Evolutionary conservation across 2,329 filamentous ascomycete genomes (phyloP), one percentile per base, ranked within the genome.

Genomic region (Pseudogymnoascus sp.): DNA sequence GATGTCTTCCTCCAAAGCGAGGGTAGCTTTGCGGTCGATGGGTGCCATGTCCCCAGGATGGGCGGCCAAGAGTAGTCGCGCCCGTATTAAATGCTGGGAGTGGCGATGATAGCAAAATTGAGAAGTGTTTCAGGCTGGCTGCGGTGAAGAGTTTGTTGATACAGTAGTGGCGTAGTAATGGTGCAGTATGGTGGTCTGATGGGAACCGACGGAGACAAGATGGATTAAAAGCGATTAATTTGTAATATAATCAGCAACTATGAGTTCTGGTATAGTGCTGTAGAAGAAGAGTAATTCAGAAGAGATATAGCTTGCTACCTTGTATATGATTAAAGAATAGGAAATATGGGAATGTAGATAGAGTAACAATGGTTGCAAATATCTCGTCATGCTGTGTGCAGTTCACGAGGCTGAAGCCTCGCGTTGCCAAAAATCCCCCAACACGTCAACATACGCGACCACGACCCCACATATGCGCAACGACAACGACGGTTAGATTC

Each of bases 1-100:
- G 35, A 61, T 33, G n/a, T 61, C 41, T 43, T 61, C 37, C 60
- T 46, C 35, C 35, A 61, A 24, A n/a, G 59, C 59, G 22, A 41
- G 22, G 22, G 33, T 38, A 12, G 59, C 16, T 41, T 60, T 60
- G 4, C 59, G 59, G 35, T 60, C 59, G 35, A 60, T 40, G 59
- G 59, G 33, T 38, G 59, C 59, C 38, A 60, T 56, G 16, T 56
- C 24, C 50, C 50, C n/a, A 14, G 28, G 50, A 35, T 33, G 50
- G 50, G 28, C 28, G 50, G 16, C 50, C 28, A 56, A 14, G 11
- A 19, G n/a, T 33, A 28, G 26, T 56, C 50, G 50, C n/a, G 19
- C 28, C 50, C 16, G 6, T 31, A n/a, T 56, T 22, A 56, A 56
- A 56, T 33, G 2, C 8, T 12, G 50, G 10, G 11, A 19, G 3